A percentile compares a stretch with the other conserved stretches of the same genome.
phyloP scores from a whole-genome alignment of 441 rosid species.

The Erysimum cheiri region DNA sequence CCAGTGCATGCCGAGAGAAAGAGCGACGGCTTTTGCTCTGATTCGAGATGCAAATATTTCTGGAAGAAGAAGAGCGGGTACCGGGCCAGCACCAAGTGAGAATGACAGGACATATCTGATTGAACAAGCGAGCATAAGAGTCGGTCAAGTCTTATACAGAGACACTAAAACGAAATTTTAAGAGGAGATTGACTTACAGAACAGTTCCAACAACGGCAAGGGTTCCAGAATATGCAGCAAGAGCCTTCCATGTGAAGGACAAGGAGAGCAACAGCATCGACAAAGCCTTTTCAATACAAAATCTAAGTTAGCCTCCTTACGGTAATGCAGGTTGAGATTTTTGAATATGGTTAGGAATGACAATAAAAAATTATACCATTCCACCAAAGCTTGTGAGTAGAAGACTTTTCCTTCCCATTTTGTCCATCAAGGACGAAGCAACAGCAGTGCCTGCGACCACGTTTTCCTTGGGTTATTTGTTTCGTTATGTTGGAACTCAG shows the following conservation, averaged over 20 bases:
- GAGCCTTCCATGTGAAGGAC: conserved; percentile 92
- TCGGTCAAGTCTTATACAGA: neutral
- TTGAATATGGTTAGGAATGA: too few species aligned
- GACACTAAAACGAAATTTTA: neutral
- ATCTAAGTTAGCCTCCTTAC: conserved; percentile 8
- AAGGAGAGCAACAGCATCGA: conserved; percentile 92
- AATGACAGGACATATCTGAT: conserved; percentile 91
- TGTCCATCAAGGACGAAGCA: conserved; percentile 98
- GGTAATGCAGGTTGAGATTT: neutral
- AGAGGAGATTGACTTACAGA: conserved; percentile 59
- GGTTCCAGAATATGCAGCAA: conserved; percentile 89
- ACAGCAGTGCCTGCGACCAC: conserved; percentile 75
- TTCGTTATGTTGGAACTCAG: conserved; percentile 6
- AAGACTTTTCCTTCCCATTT: conserved; percentile 95
- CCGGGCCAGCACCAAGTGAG: conserved; percentile 99
- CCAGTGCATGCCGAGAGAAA: conserved; percentile 98
- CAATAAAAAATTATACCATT: conserved; percentile 58
- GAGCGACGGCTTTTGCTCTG: conserved; percentile 95
- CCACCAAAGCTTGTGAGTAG: conserved; percentile 86
- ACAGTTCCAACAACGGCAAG: conserved; percentile 96
- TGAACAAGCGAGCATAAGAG: conserved; percentile 15
- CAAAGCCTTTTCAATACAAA: conserved; percentile 62
- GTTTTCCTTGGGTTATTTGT: neutral
- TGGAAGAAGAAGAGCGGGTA: conserved; percentile 95
- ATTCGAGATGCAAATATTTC: conserved; percentile 97